Evolutionary conservation across 1,284 basidiomycete species (phyloP).

Genomic region (Vanrija sp.): DNA sequence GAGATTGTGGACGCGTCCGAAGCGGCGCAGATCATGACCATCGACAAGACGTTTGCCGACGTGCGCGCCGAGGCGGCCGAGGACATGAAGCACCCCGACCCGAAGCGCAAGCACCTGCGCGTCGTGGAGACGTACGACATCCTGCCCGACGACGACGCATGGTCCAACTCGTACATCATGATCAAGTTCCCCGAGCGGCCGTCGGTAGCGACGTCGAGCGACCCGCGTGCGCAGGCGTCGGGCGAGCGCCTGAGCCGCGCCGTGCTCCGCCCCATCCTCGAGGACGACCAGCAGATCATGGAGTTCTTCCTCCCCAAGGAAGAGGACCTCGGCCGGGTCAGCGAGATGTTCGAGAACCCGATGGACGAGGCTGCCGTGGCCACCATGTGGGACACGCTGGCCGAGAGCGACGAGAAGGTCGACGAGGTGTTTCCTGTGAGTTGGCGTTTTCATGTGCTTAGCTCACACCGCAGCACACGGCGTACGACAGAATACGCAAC

Average conservation of each 20-base stretch:
- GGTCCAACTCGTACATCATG: conserved; percentile 83
- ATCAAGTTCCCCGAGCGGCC: conserved; percentile 85
- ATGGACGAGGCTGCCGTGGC: conserved; percentile 22
- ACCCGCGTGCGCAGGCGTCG: conserved; percentile 56
- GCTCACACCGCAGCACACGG: conserved; percentile 22
- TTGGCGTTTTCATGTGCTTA: background rate
- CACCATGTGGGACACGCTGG: conserved; percentile 13
- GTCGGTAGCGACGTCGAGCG: conserved; percentile 61
- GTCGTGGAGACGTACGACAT: conserved; percentile 79
- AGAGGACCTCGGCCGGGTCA: conserved; percentile 54
- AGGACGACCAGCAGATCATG: conserved; percentile 75
- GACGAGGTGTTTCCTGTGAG: conserved; percentile 32
- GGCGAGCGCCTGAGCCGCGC: conserved; percentile 66
- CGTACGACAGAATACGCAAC: conserved; percentile 38
- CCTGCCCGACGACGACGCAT: conserved; percentile 78
- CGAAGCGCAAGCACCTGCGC: conserved; percentile 68
- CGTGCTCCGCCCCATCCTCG: conserved; percentile 75
- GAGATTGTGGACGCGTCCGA: conserved; percentile 69
- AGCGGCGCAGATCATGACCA: conserved; percentile 71
- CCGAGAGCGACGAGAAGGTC: conserved; percentile 24
- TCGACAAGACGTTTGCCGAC: conserved; percentile 73
- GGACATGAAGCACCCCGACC: conserved; percentile 58
- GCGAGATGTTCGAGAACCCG: conserved; percentile 21
- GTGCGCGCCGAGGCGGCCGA: conserved; percentile 58
- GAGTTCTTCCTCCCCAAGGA: conserved; percentile 82